Base-by-base conservation (phyloP, 495 filamentous ascomycete genomes). In the Venustampulla echinocandica region DNA sequence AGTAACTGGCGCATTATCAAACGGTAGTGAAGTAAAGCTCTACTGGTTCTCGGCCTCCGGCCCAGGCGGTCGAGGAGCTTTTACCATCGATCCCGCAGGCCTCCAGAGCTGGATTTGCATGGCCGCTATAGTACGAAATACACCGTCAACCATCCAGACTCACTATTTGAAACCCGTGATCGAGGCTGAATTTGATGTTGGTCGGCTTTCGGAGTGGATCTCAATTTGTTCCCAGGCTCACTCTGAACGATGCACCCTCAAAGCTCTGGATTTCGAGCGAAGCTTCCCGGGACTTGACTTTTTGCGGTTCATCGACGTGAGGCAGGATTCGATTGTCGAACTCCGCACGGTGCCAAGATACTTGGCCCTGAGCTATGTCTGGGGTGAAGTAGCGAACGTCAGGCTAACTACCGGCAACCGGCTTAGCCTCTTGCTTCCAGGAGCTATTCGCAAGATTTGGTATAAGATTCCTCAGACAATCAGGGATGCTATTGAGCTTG, bases 361-460 rank as follows among this genome's bases (percentile, higher is more conserved):
- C 32, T 19, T 47, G 2, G 36, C 44, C 11, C 49, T 52, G 20
- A 52, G 49, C 25, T 52, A 52, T 22, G 49, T 52, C 5, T 52
- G 49, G 49, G 44, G 49, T 24, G 10, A 11, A 11, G 25, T 41
- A 10, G 1, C 49, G 4, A 34, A 52, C 7, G 15, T 18, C 47
- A 17, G 43, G 15, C 35, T 52, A 4, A 40, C 44, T 14, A 47
- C 32, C 3, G 9, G 23, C 10, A 40, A 47, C 15, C 20, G 21
- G 7, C 21, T n/a, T n/a, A 32, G 5, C 3, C 3, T 40, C 4
- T 20, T 40, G 37, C 15, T 7, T 4, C 37, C 9, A 19, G n/a
- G n/a, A 4, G n/a, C n/a, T 19, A 4, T 30, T 14, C 15, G 33
- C 17, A 3, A 41, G 22, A 37, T 47, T 1, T 10, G 22, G 9